Evolutionary conservation across 1,139 yeast species (phyloP).

Genomic region (Taiozyma sp.): DNA sequence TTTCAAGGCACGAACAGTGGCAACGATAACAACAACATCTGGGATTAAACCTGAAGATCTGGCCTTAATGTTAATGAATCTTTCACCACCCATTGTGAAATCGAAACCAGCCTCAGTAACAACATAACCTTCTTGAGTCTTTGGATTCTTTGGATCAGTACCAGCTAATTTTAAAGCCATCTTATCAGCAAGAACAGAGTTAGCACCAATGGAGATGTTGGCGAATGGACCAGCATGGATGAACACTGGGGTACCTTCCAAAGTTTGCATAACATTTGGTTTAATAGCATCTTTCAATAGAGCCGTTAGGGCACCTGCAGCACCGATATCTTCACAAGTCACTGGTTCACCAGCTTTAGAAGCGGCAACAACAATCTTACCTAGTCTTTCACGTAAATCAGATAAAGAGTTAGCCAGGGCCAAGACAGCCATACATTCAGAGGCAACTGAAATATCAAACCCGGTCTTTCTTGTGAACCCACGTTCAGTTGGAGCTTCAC

Average conservation of each 20-base stretch:
- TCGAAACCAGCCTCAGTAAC: conserved; percentile 98
- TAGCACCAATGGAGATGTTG: conserved; percentile 94
- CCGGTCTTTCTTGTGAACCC: conserved; percentile 89
- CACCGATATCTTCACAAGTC: conserved; percentile 94
- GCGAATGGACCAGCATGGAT: conserved; percentile 99
- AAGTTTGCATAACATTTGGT: conserved; percentile 96
- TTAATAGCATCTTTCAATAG: conserved; percentile 93
- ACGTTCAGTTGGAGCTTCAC: conserved; percentile 92
- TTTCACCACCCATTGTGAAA: conserved; percentile 99
- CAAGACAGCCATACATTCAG: conserved; percentile 96
- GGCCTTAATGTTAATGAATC: conserved; percentile 95
- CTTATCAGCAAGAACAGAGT: conserved; percentile 91
- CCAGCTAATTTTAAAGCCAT: conserved; percentile 93
- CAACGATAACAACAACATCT: conserved; percentile 91
- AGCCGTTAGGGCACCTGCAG: conserved; percentile 97
- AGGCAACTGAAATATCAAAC: conserved; percentile 94
- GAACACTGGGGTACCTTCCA: conserved; percentile 97
- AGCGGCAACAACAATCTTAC: conserved; percentile 86
- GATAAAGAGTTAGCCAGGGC: conserved; percentile 80
- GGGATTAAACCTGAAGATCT: conserved; percentile 89
- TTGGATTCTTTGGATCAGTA: conserved; percentile 43
- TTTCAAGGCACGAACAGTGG: conserved; percentile 95
- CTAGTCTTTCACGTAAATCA: conserved; percentile 89
- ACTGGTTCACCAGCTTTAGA: conserved; percentile 80
- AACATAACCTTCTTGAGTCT: conserved; percentile 77